Base-by-base conservation (phyloP, 2,329 filamentous ascomycete genomes). In the Pseudomassariella vexata region DNA sequence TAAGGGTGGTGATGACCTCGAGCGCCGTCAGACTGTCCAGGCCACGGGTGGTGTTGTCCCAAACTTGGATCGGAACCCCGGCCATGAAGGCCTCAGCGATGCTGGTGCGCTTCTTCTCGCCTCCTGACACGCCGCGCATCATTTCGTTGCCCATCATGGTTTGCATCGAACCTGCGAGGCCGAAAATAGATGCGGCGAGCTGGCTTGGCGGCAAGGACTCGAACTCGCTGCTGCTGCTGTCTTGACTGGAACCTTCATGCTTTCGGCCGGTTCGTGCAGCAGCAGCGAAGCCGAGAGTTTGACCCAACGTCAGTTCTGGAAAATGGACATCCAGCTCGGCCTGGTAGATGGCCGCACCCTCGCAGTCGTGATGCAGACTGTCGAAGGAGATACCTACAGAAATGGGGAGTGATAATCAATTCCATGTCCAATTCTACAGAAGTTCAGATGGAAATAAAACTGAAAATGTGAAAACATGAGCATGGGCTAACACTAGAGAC, bases 1-100 rank as follows among this genome's bases (percentile, higher is more conserved):
- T 73, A 7, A 87, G 63, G 1, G 79, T 85, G 59, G 76, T 81
- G 58, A 74, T 79, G 53, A 86, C 86, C 55, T 85, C 81, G 38
- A 86, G 70, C 32, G 82, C 82, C 55, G 85, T 86, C 57, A 81
- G 82, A 19, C 73, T 81, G 58, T 87, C 82, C 19, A 86, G 65
- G 57, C 82, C 82, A 59, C 82, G 70, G 17, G 82, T 86, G 24
- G 73, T 79, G 63, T 86, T 86, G 49, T 86, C 74, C 74, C 74
- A 79, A 62, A 73, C 77, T 49, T 79, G 74, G n/a, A 79, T 58
- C 8, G 73, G 73, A 3, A 73, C 70, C 20, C 66, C 67, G 10
- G 73, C 75, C n/a, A 79, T 59, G 9, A 70, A 64, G 8, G 73
- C 73, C 53, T 79, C 75, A 25, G 74, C 68, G 40, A 79, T 79